phyloP scores from a whole-genome alignment of 495 filamentous ascomycete species.

The Jackrogersella minutella region DNA sequence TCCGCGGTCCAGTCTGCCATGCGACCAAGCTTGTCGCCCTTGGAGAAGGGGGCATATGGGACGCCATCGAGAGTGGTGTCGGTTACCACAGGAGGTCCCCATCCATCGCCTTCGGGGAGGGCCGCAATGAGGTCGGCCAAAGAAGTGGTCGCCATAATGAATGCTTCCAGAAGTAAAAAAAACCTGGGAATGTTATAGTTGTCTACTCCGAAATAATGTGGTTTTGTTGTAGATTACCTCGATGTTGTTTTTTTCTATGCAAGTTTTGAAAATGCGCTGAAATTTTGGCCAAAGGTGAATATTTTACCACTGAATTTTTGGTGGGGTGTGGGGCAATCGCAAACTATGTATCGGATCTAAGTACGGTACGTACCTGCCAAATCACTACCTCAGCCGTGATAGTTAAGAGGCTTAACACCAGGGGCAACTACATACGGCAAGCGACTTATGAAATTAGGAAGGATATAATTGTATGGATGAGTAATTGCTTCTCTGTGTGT shows the following conservation, averaged over 20 bases:
- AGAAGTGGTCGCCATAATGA: constrained; percentile 42
- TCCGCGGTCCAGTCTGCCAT: constrained; percentile 99
- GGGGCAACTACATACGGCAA: neutral
- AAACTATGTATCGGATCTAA: constrained; percentile 10
- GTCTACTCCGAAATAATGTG: neutral
- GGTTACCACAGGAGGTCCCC: constrained; percentile 82
- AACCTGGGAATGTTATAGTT: neutral
- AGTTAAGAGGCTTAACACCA: constrained; percentile 2
- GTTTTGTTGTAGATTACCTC: neutral
- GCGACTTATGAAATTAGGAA: too few species aligned
- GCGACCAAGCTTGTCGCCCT: constrained; percentile 96
- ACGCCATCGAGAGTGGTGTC: constrained; percentile 93
- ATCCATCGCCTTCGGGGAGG: constrained; percentile 71
- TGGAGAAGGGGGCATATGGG: constrained; percentile 96
- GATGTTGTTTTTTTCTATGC: constrained; percentile 1
- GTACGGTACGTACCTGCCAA: constrained; percentile 6
- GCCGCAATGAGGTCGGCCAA: constrained; percentile 65
- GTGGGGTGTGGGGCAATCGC: constrained; percentile 38
- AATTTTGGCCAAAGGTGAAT: constrained; percentile 31
- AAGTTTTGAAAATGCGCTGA: constrained; percentile 10
- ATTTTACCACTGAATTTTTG: constrained; percentile 31
- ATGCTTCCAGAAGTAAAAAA: neutral
- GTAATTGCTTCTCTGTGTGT: too few species aligned
- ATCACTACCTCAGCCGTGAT: too few species aligned
- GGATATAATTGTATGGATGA: too few species aligned